These are phyloP conservation scores for Chernovozyma aurita DNA, from an alignment of 1,139 yeast species.

Conservation along the genomic window DNA sequence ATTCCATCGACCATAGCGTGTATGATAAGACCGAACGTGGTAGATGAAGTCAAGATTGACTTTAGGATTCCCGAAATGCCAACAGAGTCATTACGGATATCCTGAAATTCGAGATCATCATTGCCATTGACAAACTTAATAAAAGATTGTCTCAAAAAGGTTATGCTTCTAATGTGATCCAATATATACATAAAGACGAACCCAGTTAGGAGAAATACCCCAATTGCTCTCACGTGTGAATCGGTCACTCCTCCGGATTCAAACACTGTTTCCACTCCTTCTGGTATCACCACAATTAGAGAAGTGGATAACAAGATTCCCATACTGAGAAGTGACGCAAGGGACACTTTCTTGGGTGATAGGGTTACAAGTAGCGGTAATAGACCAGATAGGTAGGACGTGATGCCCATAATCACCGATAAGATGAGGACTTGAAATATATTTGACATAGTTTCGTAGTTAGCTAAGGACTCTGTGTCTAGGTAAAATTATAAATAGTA, in stretches of 20 bases:
- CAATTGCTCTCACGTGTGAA: slow-evolving; percentile 12
- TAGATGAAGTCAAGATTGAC: slow-evolving; percentile 23
- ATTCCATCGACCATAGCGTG: slow-evolving; percentile 74
- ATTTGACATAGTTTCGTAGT: slow-evolving; percentile 1
- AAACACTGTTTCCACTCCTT: slow-evolving; percentile 53
- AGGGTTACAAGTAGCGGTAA: slow-evolving; percentile 24
- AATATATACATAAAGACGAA: slow-evolving; percentile 48
- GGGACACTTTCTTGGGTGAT: slow-evolving; percentile 10
- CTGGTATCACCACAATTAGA: slow-evolving; percentile 64
- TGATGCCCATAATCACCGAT: slow-evolving; percentile 23
- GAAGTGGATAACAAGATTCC: slow-evolving; percentile 67
- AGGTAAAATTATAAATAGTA: background rate
- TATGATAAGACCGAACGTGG: slow-evolving; percentile 58
- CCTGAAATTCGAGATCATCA: background rate
- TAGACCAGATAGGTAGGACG: slow-evolving; percentile 31
- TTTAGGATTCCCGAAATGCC: background rate
- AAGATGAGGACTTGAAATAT: slow-evolving; percentile 10
- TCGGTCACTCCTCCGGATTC: slow-evolving; percentile 12
- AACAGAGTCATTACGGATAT: background rate
- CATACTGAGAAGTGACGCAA: slow-evolving; percentile 46
- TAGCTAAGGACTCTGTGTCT: too few relatives aligned
- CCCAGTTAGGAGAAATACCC: slow-evolving; percentile 41
- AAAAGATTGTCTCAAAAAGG: background rate
- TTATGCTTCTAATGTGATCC: slow-evolving; percentile 26
- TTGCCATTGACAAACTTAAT: background rate